Base-by-base conservation (phyloP, 164 flowering plant species). In the Platanus orientalis region DNA sequence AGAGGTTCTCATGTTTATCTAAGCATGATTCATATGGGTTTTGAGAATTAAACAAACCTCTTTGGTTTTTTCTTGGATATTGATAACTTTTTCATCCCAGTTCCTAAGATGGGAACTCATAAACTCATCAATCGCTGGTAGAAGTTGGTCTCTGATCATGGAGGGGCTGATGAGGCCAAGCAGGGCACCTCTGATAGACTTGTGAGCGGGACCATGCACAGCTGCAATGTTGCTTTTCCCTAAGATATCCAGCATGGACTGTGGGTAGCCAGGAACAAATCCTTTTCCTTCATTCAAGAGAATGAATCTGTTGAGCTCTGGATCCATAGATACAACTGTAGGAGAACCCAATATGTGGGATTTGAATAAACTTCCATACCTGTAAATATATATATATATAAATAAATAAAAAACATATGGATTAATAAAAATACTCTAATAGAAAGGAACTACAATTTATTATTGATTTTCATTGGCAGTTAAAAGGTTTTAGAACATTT, bases 261-360 rank as follows among this genome's bases (percentile, higher is more conserved):
- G 85, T 19, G 99, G 99, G 76, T 94, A 94, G 7, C 99, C 99
- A 54, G 99, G 95, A 62, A 94, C 81, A 30, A 94, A 77, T 3
- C 99, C 99, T 75, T 89, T 89, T 29, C 81, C 71, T 75, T 94
- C 99, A 71, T 88, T 94, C 88, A 86, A 61, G 5, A 94, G 82
- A 6, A 94, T 89, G 76, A 79, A 86, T 72, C 85, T 77, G 78
- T 94, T 94, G n/a, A 91, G 65, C 69, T 89, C 99, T 69, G 97
- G 92, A 76, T 94, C 97, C 99, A 91, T 87, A 45, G 96, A 94
- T 12, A 91, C 83, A 39, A 91, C 62, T 28, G 96, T 85, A 17
- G 99, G 99, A 45, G 89, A 91, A 0, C 99, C 99, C 64, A 91
- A 64, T 49, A 94, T 76, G 71, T 91, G 99, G 52, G 99, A 79